Percentiles rank a stretch among this genome's conserved stretches.
Evolutionary conservation across 2,329 filamentous ascomycete species (phyloP).

Genomic region (Aspergillus udagawae): DNA sequence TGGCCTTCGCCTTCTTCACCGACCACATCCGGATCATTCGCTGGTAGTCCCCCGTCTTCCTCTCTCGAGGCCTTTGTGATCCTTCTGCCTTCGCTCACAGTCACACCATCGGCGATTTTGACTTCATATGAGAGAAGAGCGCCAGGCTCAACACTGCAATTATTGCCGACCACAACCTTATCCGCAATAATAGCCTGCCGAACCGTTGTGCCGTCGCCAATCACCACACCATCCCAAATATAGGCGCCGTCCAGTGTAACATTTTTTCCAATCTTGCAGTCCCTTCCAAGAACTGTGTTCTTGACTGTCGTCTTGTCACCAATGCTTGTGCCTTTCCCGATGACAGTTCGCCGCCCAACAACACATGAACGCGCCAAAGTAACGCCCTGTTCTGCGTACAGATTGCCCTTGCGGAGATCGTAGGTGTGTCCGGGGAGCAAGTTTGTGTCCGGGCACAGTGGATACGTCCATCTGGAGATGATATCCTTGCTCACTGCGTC

Average conservation of each 20-base stretch:
- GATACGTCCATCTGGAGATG: conserved; percentile 82
- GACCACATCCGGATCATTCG: conserved; percentile 52
- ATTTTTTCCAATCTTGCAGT: conserved; percentile 82
- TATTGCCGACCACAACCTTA: conserved; percentile 65
- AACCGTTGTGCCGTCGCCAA: conserved; percentile 71
- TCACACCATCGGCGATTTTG: conserved; percentile 60
- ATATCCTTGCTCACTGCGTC: conserved; percentile 84
- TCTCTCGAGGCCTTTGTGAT: conserved; percentile 45
- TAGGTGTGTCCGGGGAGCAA: conserved; percentile 74
- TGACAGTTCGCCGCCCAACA: conserved; percentile 64
- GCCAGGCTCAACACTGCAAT: conserved; percentile 65
- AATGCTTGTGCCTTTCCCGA: conserved; percentile 73
- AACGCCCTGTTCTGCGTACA: conserved; percentile 77
- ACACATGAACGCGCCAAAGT: conserved; percentile 68
- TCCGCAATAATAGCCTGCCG: conserved; percentile 72
- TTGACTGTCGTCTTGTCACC: conserved; percentile 66
- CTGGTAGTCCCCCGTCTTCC: conserved; percentile 38
- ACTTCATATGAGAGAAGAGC: conserved; percentile 78
- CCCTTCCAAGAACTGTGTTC: conserved; percentile 75
- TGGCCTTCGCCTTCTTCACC: conserved; percentile 58
- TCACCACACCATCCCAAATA: conserved; percentile 78
- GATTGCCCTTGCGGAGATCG: conserved; percentile 62
- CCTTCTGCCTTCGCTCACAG: conserved; percentile 36
- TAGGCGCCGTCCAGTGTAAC: conserved; percentile 75
- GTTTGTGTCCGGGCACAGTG: conserved; percentile 85